phyloP scores from a whole-genome alignment of 495 filamentous ascomycete genomes.

The Margaritispora aquatica region DNA sequence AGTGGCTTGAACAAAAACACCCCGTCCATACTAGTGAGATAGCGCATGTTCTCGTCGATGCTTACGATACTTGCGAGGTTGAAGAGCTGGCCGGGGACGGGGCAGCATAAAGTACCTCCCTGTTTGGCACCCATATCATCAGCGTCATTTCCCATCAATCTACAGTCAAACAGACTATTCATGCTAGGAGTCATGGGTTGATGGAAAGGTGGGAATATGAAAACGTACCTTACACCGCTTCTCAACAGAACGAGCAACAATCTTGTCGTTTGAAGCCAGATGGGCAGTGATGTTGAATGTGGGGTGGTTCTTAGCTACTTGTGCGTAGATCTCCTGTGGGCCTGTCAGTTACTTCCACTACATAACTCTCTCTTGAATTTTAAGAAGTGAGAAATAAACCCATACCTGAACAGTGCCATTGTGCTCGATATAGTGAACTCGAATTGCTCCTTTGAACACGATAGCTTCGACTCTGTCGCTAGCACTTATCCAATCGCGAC shows the following conservation, averaged over 20 bases:
- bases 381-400: neutral
- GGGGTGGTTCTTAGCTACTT: neutral
- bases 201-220: neutral
- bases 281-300: neutral
- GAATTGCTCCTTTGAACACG: neutral
- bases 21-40: neutral
- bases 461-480: too few species aligned
- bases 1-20: neutral
- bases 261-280: neutral
- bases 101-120: neutral
- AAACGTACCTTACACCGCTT: too few species aligned
- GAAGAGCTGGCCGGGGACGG: neutral
- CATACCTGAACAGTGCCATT: neutral
- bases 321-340: neutral
- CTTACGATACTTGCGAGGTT: neutral
- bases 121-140: too few species aligned
- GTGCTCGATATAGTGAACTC: neutral
- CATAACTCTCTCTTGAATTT: neutral
- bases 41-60: neutral
- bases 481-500: neutral
- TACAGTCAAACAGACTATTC: too few species aligned
- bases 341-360: neutral
- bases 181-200: neutral
- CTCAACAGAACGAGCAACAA: neutral
- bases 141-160: too few species aligned